A percentile compares a stretch with the other conserved stretches of the same genome.
Conservation (phyloP, 2,329 filamentous ascomycete genomes). For the Monosporascus sp. region DNA sequence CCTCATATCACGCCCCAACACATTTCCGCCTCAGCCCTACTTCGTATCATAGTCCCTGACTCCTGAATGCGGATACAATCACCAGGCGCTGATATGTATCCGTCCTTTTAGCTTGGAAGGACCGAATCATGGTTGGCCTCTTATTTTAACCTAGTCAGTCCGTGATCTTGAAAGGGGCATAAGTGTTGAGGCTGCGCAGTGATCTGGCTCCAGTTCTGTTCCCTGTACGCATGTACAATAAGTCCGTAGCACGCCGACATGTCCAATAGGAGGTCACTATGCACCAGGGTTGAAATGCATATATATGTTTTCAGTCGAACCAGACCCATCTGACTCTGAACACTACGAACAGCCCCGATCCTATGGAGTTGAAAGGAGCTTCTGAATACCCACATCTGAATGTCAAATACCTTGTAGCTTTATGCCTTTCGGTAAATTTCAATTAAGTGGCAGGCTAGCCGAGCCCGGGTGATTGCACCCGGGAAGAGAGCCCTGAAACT, state of each 20-base stretch:
- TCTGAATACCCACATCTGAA: too few species aligned
- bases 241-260: too few species aligned
- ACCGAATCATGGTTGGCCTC: slow-evolving; percentile 27
- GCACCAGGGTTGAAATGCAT: slow-evolving; percentile 1
- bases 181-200: slow-evolving; percentile 1
- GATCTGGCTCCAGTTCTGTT: neutral
- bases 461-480: too few species aligned
- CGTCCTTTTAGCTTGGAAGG: slow-evolving; percentile 38
- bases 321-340: neutral
- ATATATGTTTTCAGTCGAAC: neutral
- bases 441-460: too few species aligned
- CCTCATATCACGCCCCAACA: neutral
- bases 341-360: too few species aligned
- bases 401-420: too few species aligned
- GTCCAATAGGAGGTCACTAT: neutral
- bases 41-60: neutral
- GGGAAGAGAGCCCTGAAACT: too few species aligned
- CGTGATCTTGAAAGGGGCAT: slow-evolving; percentile 17
- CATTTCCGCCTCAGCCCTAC: neutral
- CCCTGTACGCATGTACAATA: too few species aligned
- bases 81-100: slow-evolving; percentile 12
- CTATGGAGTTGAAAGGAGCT: too few species aligned
- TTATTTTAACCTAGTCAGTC: slow-evolving; percentile 32
- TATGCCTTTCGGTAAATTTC: too few species aligned
- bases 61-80: neutral